These are phyloP conservation scores for Amphirosellinia nigrospora DNA, from an alignment of 495 filamentous ascomycete genomes.

Conservation along the genomic window DNA sequence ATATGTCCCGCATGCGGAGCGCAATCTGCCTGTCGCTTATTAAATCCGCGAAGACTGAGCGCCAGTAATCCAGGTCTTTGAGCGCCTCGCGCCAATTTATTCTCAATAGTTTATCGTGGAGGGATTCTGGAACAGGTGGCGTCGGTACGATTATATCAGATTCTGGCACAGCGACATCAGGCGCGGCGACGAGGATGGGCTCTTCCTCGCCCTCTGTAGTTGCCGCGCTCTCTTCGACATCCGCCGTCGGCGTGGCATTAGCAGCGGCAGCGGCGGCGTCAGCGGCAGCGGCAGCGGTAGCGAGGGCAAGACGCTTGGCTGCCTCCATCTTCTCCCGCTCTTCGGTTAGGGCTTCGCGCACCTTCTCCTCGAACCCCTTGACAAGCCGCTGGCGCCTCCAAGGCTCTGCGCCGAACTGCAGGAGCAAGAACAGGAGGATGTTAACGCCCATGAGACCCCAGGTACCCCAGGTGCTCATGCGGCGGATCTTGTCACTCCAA, in stretches of 20 bases:
- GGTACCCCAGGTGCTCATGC: conserved; percentile 97
- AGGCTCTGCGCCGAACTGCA: conserved; percentile 93
- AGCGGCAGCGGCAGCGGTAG: conserved; percentile 19
- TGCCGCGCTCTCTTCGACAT: conserved; percentile 24
- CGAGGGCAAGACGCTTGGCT: conserved; percentile 17
- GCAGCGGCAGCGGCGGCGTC: conserved; percentile 26
- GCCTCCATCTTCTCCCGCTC: conserved; percentile 47
- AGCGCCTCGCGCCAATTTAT: conserved; percentile 59
- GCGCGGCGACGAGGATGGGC: neutral
- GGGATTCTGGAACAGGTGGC: neutral
- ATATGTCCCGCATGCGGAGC: conserved; percentile 75
- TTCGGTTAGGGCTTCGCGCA: conserved; percentile 70
- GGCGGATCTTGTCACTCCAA: conserved; percentile 95
- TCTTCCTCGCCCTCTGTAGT: conserved; percentile 30
- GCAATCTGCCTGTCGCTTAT: conserved; percentile 74
- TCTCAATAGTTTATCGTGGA: conserved; percentile 28
- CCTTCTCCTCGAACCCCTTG: conserved; percentile 71
- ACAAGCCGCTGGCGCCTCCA: conserved; percentile 85
- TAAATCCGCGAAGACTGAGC: conserved; percentile 52
- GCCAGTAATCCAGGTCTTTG: conserved; percentile 47
- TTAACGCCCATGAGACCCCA: conserved; percentile 98
- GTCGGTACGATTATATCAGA: neutral
- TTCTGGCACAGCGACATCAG: conserved; percentile 12
- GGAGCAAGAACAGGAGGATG: conserved; percentile 82
- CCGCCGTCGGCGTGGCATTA: neutral